Base-by-base conservation (phyloP, 306 rosid genomes). In the Corylus avellana region DNA sequence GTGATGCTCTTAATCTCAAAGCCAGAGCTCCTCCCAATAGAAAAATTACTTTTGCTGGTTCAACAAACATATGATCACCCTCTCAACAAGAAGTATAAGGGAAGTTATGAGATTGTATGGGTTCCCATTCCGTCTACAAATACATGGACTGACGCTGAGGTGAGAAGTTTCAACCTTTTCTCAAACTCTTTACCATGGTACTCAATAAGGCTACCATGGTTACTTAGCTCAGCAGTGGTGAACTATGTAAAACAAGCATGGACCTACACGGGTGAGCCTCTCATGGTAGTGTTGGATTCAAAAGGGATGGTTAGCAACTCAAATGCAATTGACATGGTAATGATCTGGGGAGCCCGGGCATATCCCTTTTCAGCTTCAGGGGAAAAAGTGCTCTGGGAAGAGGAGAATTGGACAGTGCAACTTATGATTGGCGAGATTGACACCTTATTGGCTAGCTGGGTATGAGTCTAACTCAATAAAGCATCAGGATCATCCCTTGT, bases 11-110 rank as follows among this genome's bases (percentile, higher is more conserved):
- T 91, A 77, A 80, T 89, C 82, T 75, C 97, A 72, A 83, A 84
- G 83, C 87, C 92, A 56, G 86, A 81, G 77, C 62, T 81, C 54
- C 82, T 83, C 39, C 20, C 77, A 2, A 63, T 69, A 17, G 89
- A 89, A 54, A 78, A 84, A 54, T 70, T 77, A 67, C 87, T 88
- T 77, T 84, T 85, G 14, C 77, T 91, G 47, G 84, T 85, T 87
- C 90, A 88, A 62, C 92, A 89, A 88, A 89, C 91, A 82, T 71
- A 67, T 75, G 84, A 86, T 75, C 89, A 86, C 86, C 90, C 84
- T 70, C 61, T 75, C 75, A 78, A 73, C 75, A 86, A 80, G 69
- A 66, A 13, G n/a, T 58, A 74, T 25, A 79, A 49, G 64, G 88
- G 68, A 75, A 80, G 74, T 46, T 88, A 82, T n/a, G 75, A 77